phyloP scores from a whole-genome alignment of 2,329 filamentous ascomycete species.

The Neonectria punicea region DNA sequence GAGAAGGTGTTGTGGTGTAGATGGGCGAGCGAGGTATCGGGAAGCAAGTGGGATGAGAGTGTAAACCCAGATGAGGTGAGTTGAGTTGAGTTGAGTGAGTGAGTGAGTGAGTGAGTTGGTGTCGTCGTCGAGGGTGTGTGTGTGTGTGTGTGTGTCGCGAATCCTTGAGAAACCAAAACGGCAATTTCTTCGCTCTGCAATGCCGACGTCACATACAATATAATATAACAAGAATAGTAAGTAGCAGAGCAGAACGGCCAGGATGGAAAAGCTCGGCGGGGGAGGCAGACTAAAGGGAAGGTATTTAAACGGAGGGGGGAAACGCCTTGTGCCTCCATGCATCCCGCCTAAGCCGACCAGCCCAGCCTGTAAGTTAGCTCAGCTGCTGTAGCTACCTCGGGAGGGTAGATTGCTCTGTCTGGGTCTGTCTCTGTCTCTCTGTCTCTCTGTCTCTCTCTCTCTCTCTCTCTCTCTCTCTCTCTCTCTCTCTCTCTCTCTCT shows the following conservation, averaged over 20 bases:
- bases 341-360: conserved; percentile 30
- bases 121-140: background rate
- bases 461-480: background rate
- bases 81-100: background rate
- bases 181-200: background rate
- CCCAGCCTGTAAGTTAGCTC: conserved; percentile 13
- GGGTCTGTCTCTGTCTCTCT: background rate
- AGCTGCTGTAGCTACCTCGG: background rate
- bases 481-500: no score
- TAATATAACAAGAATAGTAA: background rate
- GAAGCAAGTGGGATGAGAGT: background rate
- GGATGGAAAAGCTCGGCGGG: background rate
- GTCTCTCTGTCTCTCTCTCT: no score
- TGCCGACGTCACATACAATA: conserved; percentile 2
- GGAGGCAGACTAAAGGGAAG: conserved; percentile 14
- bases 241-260: background rate
- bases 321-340: conserved; percentile 4
- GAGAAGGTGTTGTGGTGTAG: no score
- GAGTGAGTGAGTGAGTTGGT: background rate
- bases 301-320: conserved; percentile 32
- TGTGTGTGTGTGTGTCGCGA: no score
- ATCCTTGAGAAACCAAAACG: background rate
- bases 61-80: background rate
- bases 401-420: background rate
- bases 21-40: background rate